A percentile compares a stretch with the other conserved stretches of the same genome.
phyloP scores from a whole-genome alignment of 2,329 filamentous ascomycete species.

The Aspergillus sp. region DNA sequence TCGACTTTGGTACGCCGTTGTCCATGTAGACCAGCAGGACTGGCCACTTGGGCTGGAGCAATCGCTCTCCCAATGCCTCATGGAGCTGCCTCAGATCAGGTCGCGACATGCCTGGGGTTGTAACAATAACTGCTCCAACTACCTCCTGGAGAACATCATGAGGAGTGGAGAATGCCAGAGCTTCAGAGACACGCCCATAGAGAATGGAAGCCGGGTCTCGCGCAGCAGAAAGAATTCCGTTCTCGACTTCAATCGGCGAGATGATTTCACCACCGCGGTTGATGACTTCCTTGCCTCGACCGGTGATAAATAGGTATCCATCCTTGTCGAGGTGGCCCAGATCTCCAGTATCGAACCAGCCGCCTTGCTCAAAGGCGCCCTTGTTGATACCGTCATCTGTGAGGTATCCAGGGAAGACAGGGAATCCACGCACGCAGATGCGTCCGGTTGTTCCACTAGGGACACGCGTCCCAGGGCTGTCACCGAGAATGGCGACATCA shows the following conservation, averaged over 20 bases:
- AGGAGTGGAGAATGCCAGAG: conserved; percentile 54
- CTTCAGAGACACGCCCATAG: conserved; percentile 49
- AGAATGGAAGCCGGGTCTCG: conserved; percentile 40
- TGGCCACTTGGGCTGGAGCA: conserved; percentile 57
- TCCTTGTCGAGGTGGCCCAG: conserved; percentile 54
- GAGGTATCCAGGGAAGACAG: conserved; percentile 48
- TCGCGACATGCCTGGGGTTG: conserved; percentile 43
- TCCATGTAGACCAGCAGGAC: conserved; percentile 56
- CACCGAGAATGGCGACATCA: conserved; percentile 52
- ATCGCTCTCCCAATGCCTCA: conserved; percentile 45
- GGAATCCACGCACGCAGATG: conserved; percentile 54
- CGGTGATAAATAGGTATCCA: conserved; percentile 56
- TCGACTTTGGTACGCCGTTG: conserved; percentile 51
- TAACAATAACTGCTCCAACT: conserved; percentile 55
- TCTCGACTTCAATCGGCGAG: conserved; percentile 60
- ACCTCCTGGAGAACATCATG: conserved; percentile 59
- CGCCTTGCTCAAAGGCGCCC: conserved; percentile 44
- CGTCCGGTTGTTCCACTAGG: conserved; percentile 43
- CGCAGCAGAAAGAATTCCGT: conserved; percentile 53
- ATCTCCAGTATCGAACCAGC: conserved; percentile 59
- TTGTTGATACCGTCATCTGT: conserved; percentile 7
- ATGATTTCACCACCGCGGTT: conserved; percentile 61
- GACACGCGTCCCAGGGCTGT: conserved; percentile 27
- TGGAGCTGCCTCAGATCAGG: conserved; percentile 53
- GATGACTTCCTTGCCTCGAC: conserved; percentile 58